Base-by-base conservation (phyloP, 176 grass and related monocot species). In the Saccharum spontaneum region DNA sequence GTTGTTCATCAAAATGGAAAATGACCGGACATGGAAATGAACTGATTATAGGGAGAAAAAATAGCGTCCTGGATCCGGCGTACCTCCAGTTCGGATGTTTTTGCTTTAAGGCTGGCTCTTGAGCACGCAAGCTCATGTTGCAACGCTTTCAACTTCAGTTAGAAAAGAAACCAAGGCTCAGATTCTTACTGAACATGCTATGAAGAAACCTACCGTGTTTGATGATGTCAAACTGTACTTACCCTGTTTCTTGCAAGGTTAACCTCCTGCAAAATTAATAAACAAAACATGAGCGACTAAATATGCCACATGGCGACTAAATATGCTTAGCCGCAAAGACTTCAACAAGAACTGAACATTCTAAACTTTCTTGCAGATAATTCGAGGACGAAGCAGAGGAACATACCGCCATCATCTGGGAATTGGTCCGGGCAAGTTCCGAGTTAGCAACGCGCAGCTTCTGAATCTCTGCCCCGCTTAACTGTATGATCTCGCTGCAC, bases 41-140 rank as follows among this genome's bases (percentile, higher is more conserved):
- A 26, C n/a, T 17, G 52, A 65, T n/a, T 63, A 61, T 20, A 59
- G 54, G 54, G 7, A 44, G 9, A n/a, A 6, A 50, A 24, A 52
- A 36, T 31, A 73, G 54, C 28, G 38, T 78, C 31, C 31, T 34
- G 41, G 10, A 26, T 68, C 12, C 0, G 26, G 22, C 30, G 62
- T 34, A 28, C 34, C 34, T 36, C 34, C 34, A 36, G 34, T 36
- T 28, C 88, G 7, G 67, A 78, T 46, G 88, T 79, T 89, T 90
- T 92, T 14, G 17, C 37, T 86, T 79, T 81, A 67, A 92, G 76
- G 34, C 55, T 18, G 23, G 93, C 83, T 81, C 75, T 90, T 4
- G 80, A 80, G 78, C 87, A 92, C 7, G 54, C 71, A 22, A 94
- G 87, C 37, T 92, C 87, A 31, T 94, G 92, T 57, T 90, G 90